Evolutionary conservation across 768 basidiomycete species (phyloP).

Genomic region (Podaxis sp.): DNA sequence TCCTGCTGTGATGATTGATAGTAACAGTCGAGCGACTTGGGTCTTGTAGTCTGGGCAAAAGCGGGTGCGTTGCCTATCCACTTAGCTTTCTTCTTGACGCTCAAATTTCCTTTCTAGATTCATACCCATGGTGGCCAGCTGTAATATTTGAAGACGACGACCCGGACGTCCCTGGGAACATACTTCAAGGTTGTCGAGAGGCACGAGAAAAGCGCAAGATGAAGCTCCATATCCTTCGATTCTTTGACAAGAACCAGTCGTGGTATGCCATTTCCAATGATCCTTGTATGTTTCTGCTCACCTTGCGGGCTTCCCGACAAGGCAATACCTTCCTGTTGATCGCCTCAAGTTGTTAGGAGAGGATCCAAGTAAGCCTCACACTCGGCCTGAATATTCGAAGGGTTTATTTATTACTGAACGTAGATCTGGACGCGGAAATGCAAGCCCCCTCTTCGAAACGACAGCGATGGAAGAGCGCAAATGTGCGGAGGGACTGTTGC

Average conservation of each 20-base stretch:
- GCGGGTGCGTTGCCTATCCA: constrained; percentile 40
- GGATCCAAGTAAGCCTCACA: constrained; percentile 49
- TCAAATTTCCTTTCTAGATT: constrained; percentile 37
- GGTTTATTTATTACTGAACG: background rate
- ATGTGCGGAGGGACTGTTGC: constrained; percentile 52
- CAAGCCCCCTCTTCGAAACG: constrained; percentile 46
- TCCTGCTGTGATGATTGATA: background rate
- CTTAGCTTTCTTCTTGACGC: background rate
- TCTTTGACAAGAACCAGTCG: constrained; percentile 67
- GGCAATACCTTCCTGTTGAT: constrained; percentile 60
- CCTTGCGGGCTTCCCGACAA: constrained; percentile 21
- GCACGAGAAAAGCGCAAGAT: constrained; percentile 36
- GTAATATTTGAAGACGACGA: constrained; percentile 68
- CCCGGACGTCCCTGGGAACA: constrained; percentile 47
- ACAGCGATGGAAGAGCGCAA: constrained; percentile 60
- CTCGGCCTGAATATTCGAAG: background rate
- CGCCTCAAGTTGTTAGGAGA: constrained; percentile 70
- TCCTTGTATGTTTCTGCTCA: background rate
- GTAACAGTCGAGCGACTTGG: constrained; percentile 4
- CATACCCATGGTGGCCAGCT: constrained; percentile 89
- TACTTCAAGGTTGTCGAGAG: constrained; percentile 27
- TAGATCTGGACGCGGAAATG: constrained; percentile 67
- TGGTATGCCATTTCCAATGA: constrained; percentile 40
- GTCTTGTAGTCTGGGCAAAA: constrained; percentile 78
- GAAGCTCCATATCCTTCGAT: constrained; percentile 66